Percentiles rank a stretch among this genome's conserved stretches.
phyloP scores from a whole-genome alignment of 441 rosid species.

The Bocquillonia castaneifolia region DNA sequence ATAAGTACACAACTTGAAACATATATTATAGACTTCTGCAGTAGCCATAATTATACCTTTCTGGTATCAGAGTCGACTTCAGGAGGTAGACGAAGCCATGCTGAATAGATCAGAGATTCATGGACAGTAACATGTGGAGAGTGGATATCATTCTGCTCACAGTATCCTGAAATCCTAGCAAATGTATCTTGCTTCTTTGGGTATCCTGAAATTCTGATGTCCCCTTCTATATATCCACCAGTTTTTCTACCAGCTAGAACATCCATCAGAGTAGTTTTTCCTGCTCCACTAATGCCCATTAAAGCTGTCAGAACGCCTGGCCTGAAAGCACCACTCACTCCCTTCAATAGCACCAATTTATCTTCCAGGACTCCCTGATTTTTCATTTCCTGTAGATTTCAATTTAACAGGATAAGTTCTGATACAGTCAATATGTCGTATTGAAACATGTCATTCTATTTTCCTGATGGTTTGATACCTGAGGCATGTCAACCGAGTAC shows the following conservation, averaged over 20 bases:
- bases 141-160: conserved; percentile 42
- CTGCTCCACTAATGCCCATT: conserved; percentile 92
- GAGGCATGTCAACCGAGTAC: conserved; percentile 37
- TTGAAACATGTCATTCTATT: too few relatives aligned
- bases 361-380: conserved; percentile 45
- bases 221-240: conserved; percentile 39
- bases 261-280: conserved; percentile 57
- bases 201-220: conserved; percentile 37
- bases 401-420: not conserved
- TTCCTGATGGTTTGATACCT: conserved; percentile 30
- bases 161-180: conserved; percentile 41
- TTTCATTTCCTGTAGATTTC: conserved; percentile 44
- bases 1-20: not conserved
- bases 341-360: conserved; percentile 51
- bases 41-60: conserved; percentile 36
- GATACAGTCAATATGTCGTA: not conserved
- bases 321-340: conserved; percentile 73
- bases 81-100: conserved; percentile 43
- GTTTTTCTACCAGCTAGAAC: conserved; percentile 46
- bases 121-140: conserved; percentile 41
- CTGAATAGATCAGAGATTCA: conserved; percentile 42
- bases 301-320: conserved; percentile 89
- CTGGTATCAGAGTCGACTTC: conserved; percentile 32
- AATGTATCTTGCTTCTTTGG: conserved; percentile 45
- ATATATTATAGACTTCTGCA: not conserved